phyloP scores from a whole-genome alignment of 1,139 yeast genomes.

The Casaregolazyma suthepensis region DNA sequence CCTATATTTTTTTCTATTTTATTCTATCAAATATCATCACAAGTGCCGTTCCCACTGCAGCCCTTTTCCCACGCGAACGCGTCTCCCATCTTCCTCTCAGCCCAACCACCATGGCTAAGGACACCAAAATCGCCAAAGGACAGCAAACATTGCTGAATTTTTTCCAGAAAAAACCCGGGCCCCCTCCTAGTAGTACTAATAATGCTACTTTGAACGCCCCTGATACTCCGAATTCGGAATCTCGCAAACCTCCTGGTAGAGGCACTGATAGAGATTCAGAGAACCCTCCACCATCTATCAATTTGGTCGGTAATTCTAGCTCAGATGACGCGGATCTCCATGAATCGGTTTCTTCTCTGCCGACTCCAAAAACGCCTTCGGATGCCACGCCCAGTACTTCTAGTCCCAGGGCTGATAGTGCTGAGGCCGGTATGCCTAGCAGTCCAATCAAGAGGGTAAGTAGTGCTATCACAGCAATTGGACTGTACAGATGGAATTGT shows the following conservation, averaged over 20 bases:
- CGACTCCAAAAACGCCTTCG: conserved; percentile 11
- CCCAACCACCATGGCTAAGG: conserved; percentile 2
- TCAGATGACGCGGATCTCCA: conserved; percentile 6
- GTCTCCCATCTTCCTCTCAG: neutral
- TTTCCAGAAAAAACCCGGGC: conserved; percentile 15
- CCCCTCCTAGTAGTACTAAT: neutral
- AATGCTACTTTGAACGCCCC: conserved; percentile 4
- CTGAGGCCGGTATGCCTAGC: conserved; percentile 7
- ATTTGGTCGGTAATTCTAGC: conserved; percentile 2
- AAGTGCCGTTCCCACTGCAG: neutral
- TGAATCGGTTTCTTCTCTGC: conserved; percentile 11
- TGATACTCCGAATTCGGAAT: conserved; percentile 7
- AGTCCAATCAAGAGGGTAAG: conserved; percentile 17
- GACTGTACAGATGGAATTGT: neutral
- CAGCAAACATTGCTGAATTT: conserved; percentile 23
- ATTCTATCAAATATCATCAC: neutral
- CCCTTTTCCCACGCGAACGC: neutral
- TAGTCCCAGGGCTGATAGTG: neutral
- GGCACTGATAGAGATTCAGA: conserved; percentile 4
- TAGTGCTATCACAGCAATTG: neutral
- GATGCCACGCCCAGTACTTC: conserved; percentile 3
- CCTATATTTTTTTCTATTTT: neutral
- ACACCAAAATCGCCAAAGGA: conserved; percentile 2
- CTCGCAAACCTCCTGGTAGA: conserved; percentile 4
- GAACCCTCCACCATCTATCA: conserved; percentile 4